Conservation (phyloP, 78 protist genomes). For the Goniomonas avonlea region DNA sequence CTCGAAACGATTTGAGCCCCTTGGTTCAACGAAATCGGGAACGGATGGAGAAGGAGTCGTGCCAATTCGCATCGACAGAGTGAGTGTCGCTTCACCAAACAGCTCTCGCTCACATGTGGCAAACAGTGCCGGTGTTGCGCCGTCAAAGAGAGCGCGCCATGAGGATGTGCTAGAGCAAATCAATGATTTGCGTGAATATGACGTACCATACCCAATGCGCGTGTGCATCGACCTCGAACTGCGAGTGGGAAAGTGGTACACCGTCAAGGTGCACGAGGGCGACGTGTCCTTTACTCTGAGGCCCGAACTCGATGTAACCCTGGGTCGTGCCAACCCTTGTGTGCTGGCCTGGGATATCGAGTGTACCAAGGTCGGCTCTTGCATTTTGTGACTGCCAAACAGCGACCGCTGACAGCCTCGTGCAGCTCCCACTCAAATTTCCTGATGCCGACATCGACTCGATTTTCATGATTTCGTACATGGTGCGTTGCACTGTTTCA, state of each 20-base stretch:
- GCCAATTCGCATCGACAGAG: neutral
- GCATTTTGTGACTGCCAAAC: constrained; percentile 94
- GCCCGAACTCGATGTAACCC: neutral
- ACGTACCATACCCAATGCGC: constrained; percentile 89
- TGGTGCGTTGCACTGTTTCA: too few species aligned
- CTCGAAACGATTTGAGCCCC: neutral
- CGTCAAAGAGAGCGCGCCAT: neutral
- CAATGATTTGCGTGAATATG: constrained; percentile 88
- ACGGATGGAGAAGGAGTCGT: neutral
- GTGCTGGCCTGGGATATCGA: constrained; percentile 98
- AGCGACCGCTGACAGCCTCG: too few species aligned
- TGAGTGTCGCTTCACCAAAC: neutral
- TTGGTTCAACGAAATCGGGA: neutral
- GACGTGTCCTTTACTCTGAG: neutral
- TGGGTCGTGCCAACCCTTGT: constrained; percentile 59
- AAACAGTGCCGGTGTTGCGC: neutral
- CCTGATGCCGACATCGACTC: constrained; percentile 77
- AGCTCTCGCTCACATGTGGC: neutral
- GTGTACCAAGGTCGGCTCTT: constrained; percentile 71
- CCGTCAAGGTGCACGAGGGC: neutral
- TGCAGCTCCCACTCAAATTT: constrained; percentile 94
- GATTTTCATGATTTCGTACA: constrained; percentile 97
- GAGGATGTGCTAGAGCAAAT: constrained; percentile 26
- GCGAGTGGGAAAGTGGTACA: constrained; percentile 41
- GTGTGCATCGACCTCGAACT: constrained; percentile 79